Evolutionary conservation across 1,284 basidiomycete genomes (phyloP).

Genomic region (Flammula alnicola): DNA sequence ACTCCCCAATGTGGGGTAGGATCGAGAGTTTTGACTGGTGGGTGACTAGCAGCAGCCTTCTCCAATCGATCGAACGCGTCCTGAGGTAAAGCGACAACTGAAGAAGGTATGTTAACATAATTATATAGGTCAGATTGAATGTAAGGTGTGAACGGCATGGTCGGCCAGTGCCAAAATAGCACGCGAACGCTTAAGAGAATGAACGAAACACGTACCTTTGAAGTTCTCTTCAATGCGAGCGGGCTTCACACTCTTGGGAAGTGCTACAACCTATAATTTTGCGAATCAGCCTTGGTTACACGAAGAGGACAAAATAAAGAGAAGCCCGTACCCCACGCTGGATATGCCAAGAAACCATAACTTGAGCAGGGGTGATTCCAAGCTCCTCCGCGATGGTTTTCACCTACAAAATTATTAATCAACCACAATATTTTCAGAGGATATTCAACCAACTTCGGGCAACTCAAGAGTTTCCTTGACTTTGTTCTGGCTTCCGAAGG

Average conservation of each 20-base stretch:
- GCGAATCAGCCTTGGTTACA: neutral
- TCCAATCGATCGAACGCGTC: slow-evolving; percentile 65
- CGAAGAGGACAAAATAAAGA: neutral
- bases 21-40: slow-evolving; percentile 1
- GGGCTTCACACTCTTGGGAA: slow-evolving; percentile 82
- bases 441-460: slow-evolving; percentile 50
- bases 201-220: slow-evolving; percentile 43
- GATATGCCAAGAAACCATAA: slow-evolving; percentile 80
- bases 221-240: slow-evolving; percentile 76
- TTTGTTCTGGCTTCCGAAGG: slow-evolving; percentile 68
- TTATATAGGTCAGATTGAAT: neutral
- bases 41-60: slow-evolving; percentile 57
- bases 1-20: slow-evolving; percentile 2
- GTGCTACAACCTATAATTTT: slow-evolving; percentile 71
- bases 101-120: neutral
- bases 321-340: slow-evolving; percentile 67
- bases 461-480: slow-evolving; percentile 59
- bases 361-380: slow-evolving; percentile 77
- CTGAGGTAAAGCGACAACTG: slow-evolving; percentile 58
- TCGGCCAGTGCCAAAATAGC: no score
- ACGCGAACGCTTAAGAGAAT: no score
- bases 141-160: neutral
- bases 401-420: slow-evolving; percentile 37
- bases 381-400: slow-evolving; percentile 66
- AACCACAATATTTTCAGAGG: neutral